A percentile compares a stretch with the other conserved stretches of the same genome.
These are phyloP conservation scores for Misopates orontium DNA, from an alignment of 257 asterid species.

Conservation along the genomic window DNA sequence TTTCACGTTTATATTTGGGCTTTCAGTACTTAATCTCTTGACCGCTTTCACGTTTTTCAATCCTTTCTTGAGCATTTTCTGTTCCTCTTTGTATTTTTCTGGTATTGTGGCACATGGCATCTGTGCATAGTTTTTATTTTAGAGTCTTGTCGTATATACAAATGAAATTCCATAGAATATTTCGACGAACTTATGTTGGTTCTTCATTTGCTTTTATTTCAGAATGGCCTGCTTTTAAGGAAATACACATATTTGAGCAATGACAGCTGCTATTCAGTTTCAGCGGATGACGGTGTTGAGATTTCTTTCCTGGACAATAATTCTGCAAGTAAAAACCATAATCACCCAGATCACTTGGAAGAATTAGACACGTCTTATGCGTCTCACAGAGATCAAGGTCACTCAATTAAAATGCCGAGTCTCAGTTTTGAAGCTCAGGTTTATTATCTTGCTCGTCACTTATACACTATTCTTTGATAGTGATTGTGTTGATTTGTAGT, in stretches of 20 bases:
- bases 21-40: too few relatives aligned
- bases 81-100: neutral
- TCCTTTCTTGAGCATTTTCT: neutral
- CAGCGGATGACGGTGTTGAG: constrained; percentile 86
- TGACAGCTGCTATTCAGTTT: constrained; percentile 80
- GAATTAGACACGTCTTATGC: constrained; percentile 47
- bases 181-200: constrained; percentile 27
- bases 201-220: constrained; percentile 33
- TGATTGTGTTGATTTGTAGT: neutral
- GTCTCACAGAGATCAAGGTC: constrained; percentile 52
- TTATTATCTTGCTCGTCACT: constrained; percentile 23
- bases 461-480: constrained; percentile 9
- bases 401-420: constrained; percentile 60
- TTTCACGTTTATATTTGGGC: too few relatives aligned
- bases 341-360: constrained; percentile 45
- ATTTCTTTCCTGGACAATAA: constrained; percentile 53
- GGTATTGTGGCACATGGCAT: neutral
- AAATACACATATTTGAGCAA: constrained; percentile 73
- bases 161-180: constrained; percentile 10
- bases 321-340: constrained; percentile 38
- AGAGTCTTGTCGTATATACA: constrained; percentile 13
- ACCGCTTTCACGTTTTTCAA: too few relatives aligned
- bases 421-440: constrained; percentile 98
- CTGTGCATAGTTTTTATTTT: constrained; percentile 3
- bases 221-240: constrained; percentile 87